Percentiles rank a stretch among this genome's conserved stretches.
Conservation (phyloP, 371 early-diverging fungal genomes). For the Apophysomyces variabilis region DNA sequence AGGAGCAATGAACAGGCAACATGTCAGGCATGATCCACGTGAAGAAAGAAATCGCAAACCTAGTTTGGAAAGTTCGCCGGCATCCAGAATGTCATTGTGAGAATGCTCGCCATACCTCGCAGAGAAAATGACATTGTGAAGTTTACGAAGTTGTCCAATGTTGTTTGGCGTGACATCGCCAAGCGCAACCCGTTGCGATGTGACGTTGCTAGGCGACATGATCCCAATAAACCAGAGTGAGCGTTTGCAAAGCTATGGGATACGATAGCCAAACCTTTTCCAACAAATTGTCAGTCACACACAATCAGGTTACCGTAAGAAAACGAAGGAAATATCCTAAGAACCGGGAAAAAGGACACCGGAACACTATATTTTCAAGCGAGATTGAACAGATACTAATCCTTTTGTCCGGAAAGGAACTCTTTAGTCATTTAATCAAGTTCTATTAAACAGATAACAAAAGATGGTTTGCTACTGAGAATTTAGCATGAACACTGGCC, state of each 20-base stretch:
- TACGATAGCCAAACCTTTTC: not conserved
- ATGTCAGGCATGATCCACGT: too few relatives aligned
- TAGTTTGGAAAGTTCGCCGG: conserved; percentile 75
- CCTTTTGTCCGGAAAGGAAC: too few relatives aligned
- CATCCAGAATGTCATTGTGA: conserved; percentile 77
- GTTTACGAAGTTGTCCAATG: conserved; percentile 70
- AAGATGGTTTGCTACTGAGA: too few relatives aligned
- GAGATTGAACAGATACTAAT: too few relatives aligned
- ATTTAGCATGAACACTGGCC: too few relatives aligned
- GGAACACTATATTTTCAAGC: too few relatives aligned
- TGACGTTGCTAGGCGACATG: conserved; percentile 31
- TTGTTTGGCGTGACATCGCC: conserved; percentile 74
- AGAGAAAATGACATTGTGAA: conserved; percentile 87
- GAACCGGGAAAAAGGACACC: too few relatives aligned
- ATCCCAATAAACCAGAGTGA: not conserved
- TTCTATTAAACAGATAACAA: too few relatives aligned
- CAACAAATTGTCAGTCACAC: not conserved
- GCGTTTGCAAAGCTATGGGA: not conserved
- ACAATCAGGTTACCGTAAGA: not conserved
- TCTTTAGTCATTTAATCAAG: too few relatives aligned
- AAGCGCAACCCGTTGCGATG: conserved; percentile 49
- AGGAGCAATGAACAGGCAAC: too few relatives aligned
- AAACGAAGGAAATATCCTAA: too few relatives aligned
- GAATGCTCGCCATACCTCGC: conserved; percentile 83
- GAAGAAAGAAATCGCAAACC: conserved; percentile 42